Base-by-base conservation (phyloP, 2,329 filamentous ascomycete species). In the Thielaviopsis populi region DNA sequence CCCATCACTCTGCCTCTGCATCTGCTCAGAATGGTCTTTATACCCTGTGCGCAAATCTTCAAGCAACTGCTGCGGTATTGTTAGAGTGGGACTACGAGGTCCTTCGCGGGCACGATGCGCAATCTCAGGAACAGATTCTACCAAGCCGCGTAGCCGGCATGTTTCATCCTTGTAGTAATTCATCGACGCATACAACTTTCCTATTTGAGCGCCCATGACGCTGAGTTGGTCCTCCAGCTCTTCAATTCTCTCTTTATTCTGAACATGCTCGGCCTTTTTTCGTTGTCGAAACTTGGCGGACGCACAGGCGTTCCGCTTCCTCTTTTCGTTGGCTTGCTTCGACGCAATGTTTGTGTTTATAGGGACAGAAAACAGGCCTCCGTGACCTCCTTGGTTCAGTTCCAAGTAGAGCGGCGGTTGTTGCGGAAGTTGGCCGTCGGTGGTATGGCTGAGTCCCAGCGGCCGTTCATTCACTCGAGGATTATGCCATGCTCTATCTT, bases 231-330 rank as follows among this genome's bases (percentile, higher is more conserved):
- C 40, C 54, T 63, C 61, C 3, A 63, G 59, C 19, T 64, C 58
- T 27, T 63, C 56, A 24, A 67, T 65, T 33, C 64, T 82, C 65
- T 86, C 86, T 72, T 90, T 86, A 69, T 82, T 83, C 72, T 92
- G 88, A 72, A 87, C 86, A 70, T 91, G 88, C 75, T 95, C 95
- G 70, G 90, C 85, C 66, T 91, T 82, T 70, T 85, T 83, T 63
- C 90, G 82, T 68, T 95, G 94, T 15, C 66, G 62, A 53, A 67
- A 67, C 66, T 90, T 81, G 59, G 89, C 89, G 64, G 89, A 95
- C 5, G 90, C 90, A 59, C 88, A 88, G 48, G 90, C 90, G 70
- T 95, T 95, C 61, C 89, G 83, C 72, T 87, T 86, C 64, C 90
- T 80, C 75, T 94, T 95, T 73, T 95, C 89, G 70, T 94, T 88